These are phyloP conservation scores for Symbiodinium pilosum DNA, from an alignment of 73 alveolate species.

Conservation along the genomic window DNA sequence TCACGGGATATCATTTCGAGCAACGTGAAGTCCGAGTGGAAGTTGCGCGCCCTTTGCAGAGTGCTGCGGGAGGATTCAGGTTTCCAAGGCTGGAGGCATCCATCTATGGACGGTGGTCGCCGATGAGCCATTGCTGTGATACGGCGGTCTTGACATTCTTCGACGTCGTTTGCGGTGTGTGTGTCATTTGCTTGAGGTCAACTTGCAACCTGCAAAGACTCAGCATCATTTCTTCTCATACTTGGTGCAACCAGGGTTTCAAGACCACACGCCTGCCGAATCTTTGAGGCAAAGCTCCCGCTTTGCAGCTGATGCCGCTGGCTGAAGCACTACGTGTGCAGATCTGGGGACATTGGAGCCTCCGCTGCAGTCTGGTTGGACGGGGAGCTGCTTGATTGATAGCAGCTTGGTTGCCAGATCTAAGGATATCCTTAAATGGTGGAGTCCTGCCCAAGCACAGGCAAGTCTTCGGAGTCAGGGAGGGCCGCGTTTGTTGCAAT, in stretches of 20 bases:
- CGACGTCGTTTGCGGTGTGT: neutral
- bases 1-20: neutral
- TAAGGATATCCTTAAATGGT: neutral
- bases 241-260: no score
- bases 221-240: no score
- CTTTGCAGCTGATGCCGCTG: constrained; percentile 27
- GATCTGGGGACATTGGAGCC: constrained; percentile 23
- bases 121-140: neutral
- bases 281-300: constrained; percentile 17
- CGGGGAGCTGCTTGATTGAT: neutral
- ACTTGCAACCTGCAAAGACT: no score
- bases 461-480: neutral
- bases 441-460: constrained; percentile 76
- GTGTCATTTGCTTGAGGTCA: neutral
- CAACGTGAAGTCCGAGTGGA: neutral
- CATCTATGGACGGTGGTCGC: neutral
- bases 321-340: neutral
- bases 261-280: no score
- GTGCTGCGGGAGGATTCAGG: neutral
- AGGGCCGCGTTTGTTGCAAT: neutral
- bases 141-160: neutral
- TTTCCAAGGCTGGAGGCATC: neutral
- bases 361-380: neutral
- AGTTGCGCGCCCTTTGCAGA: neutral
- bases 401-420: neutral